Conservation (phyloP, 2,329 filamentous ascomycete genomes). For the Neofusicoccum sp. region DNA sequence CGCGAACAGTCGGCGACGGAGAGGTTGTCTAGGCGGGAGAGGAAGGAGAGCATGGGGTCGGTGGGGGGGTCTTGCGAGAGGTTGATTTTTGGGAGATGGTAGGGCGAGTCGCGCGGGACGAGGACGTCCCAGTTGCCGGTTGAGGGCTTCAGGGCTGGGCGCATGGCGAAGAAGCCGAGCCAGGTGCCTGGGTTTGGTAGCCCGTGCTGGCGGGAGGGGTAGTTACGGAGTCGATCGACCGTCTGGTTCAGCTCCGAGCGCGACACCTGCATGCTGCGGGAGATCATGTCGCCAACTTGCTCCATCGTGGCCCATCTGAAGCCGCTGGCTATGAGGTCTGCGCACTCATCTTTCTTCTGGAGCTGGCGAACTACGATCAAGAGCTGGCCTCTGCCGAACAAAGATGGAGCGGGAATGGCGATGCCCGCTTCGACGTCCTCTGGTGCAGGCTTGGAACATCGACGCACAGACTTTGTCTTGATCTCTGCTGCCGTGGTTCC, state of each 20-base stretch:
- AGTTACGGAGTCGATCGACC: constrained; percentile 66
- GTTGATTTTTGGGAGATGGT: constrained; percentile 49
- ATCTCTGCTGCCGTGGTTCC: constrained; percentile 43
- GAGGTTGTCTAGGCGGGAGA: constrained; percentile 29
- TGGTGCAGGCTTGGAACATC: constrained; percentile 12
- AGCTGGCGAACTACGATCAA: constrained; percentile 76
- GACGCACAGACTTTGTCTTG: neutral
- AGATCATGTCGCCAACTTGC: constrained; percentile 68
- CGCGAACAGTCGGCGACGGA: constrained; percentile 29
- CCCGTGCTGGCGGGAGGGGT: constrained; percentile 46
- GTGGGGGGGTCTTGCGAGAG: constrained; percentile 34
- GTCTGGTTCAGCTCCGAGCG: constrained; percentile 62
- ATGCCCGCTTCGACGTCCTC: constrained; percentile 45
- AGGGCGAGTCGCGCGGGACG: constrained; percentile 43
- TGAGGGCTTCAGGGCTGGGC: constrained; percentile 43
- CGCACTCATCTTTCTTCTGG: constrained; percentile 59
- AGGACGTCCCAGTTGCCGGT: constrained; percentile 48
- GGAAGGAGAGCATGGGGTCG: constrained; percentile 35
- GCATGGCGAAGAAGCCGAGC: constrained; percentile 39
- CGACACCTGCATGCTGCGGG: constrained; percentile 74
- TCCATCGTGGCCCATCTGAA: constrained; percentile 69
- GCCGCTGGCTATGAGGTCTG: constrained; percentile 68
- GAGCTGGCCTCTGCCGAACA: constrained; percentile 72
- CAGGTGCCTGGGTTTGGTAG: constrained; percentile 37
- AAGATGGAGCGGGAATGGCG: constrained; percentile 34